A percentile compares a stretch with the other conserved stretches of the same genome.
These are phyloP conservation scores for Didymella keratinophila DNA, from an alignment of 2,329 filamentous ascomycete genomes.

Conservation along the genomic window DNA sequence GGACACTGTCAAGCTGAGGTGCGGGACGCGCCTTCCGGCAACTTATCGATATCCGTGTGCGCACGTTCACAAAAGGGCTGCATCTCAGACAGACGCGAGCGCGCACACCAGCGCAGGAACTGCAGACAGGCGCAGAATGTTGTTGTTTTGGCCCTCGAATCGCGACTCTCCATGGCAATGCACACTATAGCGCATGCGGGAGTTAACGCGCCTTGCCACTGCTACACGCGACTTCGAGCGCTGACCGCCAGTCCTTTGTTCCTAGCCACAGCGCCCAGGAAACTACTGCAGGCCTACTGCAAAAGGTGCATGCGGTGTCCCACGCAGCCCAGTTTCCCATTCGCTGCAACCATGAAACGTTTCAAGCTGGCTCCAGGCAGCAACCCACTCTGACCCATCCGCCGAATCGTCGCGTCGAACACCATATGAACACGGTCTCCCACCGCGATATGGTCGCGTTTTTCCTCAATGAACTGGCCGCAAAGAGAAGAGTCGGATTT, in stretches of 20 bases:
- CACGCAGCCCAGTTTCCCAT: constrained; percentile 27
- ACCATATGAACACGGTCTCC: constrained; percentile 49
- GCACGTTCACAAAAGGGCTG: constrained; percentile 11
- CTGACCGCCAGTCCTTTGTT: constrained; percentile 40
- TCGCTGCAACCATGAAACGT: constrained; percentile 38
- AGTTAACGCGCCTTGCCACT: constrained; percentile 26
- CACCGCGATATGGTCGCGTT: constrained; percentile 54
- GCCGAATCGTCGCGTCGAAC: constrained; percentile 52
- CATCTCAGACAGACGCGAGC: constrained; percentile 33
- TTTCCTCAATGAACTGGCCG: constrained; percentile 45
- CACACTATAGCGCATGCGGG: constrained; percentile 16
- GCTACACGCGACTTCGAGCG: constrained; percentile 26
- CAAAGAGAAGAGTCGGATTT: constrained; percentile 35
- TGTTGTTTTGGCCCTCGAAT: constrained; percentile 43
- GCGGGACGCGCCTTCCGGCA: constrained; percentile 26
- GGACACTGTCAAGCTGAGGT: constrained; percentile 16
- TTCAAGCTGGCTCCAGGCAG: constrained; percentile 39
- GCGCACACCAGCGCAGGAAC: constrained; percentile 28
- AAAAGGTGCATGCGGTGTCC: constrained; percentile 34
- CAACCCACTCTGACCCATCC: constrained; percentile 32
- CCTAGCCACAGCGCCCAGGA: constrained; percentile 39
- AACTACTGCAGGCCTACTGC: constrained; percentile 43
- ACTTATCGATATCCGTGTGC: constrained; percentile 30
- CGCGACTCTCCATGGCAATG: constrained; percentile 36
- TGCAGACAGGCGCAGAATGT: constrained; percentile 24